Evolutionary conservation across 179 eudicot genomes (phyloP), one percentile per base, ranked within the genome.

Genomic region (Beta lomatogona): DNA sequence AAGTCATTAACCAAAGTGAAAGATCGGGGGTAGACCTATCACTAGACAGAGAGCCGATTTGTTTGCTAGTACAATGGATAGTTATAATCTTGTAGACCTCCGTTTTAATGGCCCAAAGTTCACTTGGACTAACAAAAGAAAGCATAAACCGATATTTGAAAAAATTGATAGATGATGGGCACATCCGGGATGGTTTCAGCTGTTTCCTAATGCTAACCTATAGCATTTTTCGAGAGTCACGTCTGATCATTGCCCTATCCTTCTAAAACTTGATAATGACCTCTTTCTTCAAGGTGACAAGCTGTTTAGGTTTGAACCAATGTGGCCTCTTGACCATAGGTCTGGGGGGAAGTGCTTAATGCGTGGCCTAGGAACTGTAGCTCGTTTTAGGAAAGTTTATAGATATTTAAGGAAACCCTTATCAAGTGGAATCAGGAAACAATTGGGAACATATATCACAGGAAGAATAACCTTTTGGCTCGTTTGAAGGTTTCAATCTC

Each of bases 311-410:
- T 36, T 36, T 36, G 41, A 36, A 36, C 41, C 41, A 36, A 36
- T 36, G 41, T 61, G 66, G 28, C 31, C 21, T 0, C 7, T 61
- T 25, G 66, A 61, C 1, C 31, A 25, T 1, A 12, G 66, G 66
- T 10, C 0, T 16, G 1, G 0, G 4, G 8, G 2, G 4, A 2
- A 4, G 3, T 3, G 3, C 41, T 36, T 3, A 2, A 2, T 36
- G 3, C 3, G 41, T 36, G 41, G 41, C 41, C 41, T 36, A 36
- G 3, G 3, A 2, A 2, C 3, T 36, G 3, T 36, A 36, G 41
- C 3, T 36, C 41, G 3, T 0, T 36, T 3, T 2, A 36, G 22
- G 6, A 2, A 15, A 59, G 3, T 3, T 3, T 15, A 19, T 0
- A 5, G 2, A 5, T 8, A 0, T n/a, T 19, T 4, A 6, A 0